Evolutionary conservation across 2,329 filamentous ascomycete species (phyloP), one percentile per base, ranked within the genome.

Genomic region (Pyrenophora teres): DNA sequence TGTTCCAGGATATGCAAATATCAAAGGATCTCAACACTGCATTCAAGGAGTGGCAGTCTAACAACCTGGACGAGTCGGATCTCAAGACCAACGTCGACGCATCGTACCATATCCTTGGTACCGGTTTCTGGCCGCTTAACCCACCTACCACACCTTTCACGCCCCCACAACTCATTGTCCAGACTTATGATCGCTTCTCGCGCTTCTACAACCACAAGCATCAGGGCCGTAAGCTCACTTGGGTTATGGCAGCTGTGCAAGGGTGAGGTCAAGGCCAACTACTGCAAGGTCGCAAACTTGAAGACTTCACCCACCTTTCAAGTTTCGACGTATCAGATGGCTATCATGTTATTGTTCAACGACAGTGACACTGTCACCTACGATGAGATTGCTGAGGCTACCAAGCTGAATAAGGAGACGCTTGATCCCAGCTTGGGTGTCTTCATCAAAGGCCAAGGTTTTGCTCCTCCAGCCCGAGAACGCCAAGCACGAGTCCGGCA

Each of bases 1-100:
- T 99, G 94, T 99, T 97, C 83, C 93, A 97, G 74, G 94, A 99
- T 71, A 97, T 99, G 81, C 94, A 99, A 74, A 96, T 96, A 43
- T 97, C 93, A 59, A 97, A 97, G 77, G 94, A 99, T 76, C 83
- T 99, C 40, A 99, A 99, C 75, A 83, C 84, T 40, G 87, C 88
- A 25, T 99, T 95, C 80, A 88, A 90, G 67, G 90, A 92, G 31
- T 89, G 83, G 74, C 87, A 92, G 65, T 78, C 83, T 9, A 82
- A 83, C 63, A 80, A 80, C n/a, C 81, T 90, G 35, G 84, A 85
- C 53, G 83, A 82, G 38, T 78, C 85, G 13, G 83, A 86, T 45
- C 76, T 80, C 46, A 90, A 90, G 78, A 84, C 83, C 40, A 80
- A 87, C 16, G 81, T 92, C 33, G 94, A 99, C 70, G 90, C 94